These are phyloP conservation scores for Cicer yamashitae DNA, from an alignment of 306 rosid genomes.

Conservation along the genomic window DNA sequence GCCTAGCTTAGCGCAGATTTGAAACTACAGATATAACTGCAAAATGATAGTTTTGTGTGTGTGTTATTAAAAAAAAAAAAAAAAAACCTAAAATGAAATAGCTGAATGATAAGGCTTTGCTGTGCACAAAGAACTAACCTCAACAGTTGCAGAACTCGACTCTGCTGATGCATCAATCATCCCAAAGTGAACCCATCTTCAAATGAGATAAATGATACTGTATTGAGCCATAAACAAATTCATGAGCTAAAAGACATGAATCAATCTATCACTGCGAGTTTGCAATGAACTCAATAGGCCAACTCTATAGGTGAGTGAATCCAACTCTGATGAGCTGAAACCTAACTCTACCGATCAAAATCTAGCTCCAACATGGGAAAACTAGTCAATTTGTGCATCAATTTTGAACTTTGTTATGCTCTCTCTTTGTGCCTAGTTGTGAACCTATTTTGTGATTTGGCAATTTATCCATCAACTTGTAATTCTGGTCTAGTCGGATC, in stretches of 20 bases:
- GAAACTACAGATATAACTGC: slow-evolving; percentile 12
- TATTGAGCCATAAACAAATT: too few relatives aligned
- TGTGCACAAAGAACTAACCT: neutral
- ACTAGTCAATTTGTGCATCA: neutral
- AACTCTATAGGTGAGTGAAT: neutral
- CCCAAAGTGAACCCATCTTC: neutral
- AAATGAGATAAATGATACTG: neutral
- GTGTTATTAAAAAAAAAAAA: neutral
- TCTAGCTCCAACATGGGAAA: neutral
- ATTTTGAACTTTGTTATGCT: slow-evolving; percentile 1
- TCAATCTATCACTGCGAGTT: neutral
- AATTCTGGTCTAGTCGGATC: neutral
- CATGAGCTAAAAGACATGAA: neutral
- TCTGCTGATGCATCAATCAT: neutral
- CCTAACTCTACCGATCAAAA: neutral
- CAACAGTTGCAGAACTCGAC: neutral
- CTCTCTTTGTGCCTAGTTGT: neutral
- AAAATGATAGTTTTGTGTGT: neutral
- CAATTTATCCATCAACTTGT: neutral
- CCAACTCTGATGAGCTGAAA: neutral
- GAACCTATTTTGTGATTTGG: neutral
- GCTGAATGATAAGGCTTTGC: neutral
- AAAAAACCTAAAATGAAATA: neutral
- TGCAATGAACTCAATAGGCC: neutral
- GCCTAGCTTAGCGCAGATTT: neutral